Evolutionary conservation across 225 moss, liverwort and hornwort genomes (phyloP).

Genomic region (Neckera pumila): DNA sequence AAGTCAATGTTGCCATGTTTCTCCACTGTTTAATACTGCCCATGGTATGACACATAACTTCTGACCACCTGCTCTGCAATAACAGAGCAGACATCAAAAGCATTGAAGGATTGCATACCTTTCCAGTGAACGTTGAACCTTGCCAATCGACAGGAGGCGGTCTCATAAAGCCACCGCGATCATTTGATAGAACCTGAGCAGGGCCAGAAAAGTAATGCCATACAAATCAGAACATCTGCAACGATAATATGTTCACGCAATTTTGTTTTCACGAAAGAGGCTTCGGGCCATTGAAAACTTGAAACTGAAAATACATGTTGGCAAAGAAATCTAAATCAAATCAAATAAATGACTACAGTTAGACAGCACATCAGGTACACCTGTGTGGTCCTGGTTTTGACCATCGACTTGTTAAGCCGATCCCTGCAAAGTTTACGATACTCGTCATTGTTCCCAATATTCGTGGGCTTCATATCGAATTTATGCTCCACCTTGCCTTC

Average conservation of each 20-base stretch:
- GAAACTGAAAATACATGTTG: not conserved
- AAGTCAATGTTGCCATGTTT: not conserved
- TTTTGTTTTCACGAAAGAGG: not conserved
- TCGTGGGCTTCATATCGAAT: conserved; percentile 91
- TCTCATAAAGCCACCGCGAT: conserved; percentile 89
- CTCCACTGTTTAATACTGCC: not conserved
- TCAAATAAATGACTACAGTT: not conserved
- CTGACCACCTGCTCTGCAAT: not conserved
- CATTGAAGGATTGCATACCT: conserved; percentile 7
- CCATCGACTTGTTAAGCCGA: conserved; percentile 74
- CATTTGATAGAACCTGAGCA: conserved; percentile 76
- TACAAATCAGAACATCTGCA: not conserved
- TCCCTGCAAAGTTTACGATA: conserved; percentile 95
- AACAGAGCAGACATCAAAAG: not conserved
- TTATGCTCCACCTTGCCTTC: conserved; percentile 99
- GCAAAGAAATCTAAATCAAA: not conserved
- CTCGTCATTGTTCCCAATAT: conserved; percentile 79
- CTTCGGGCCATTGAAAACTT: not conserved
- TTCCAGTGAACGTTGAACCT: conserved; percentile 26
- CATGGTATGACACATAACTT: not conserved
- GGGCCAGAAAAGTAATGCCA: not conserved
- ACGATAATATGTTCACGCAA: not conserved
- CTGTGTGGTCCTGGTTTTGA: conserved; percentile 95
- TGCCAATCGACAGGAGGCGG: conserved; percentile 81
- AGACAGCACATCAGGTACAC: conserved; percentile 19